Percentiles rank a stretch among this genome's conserved stretches.
phyloP scores from a whole-genome alignment of 768 basidiomycete species.

The Mycena galericulata region DNA sequence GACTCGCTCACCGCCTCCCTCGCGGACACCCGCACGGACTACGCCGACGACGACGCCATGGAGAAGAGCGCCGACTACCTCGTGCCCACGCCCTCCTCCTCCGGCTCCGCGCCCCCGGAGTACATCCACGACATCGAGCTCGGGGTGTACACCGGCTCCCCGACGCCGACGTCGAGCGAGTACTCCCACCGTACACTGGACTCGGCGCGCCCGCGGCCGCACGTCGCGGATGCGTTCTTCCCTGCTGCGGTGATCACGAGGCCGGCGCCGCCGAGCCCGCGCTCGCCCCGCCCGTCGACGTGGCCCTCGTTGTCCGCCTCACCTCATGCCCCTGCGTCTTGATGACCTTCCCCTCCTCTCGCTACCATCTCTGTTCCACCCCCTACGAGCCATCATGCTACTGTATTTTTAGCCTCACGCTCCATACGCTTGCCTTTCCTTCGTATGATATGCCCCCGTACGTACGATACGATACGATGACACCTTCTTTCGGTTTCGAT shows the following conservation, averaged over 20 bases:
- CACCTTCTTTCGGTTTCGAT: neutral
- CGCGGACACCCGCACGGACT: conserved; percentile 10
- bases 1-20: neutral
- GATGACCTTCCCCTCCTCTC: neutral
- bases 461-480: too few species aligned
- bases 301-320: neutral
- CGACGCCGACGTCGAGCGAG: neutral
- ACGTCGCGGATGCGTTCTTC: conserved; percentile 7
- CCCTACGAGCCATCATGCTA: too few species aligned
- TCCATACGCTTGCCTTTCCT: neutral
- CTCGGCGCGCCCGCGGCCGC: neutral
- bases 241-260: neutral
- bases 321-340: neutral
- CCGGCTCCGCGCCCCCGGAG: conserved; percentile 3
- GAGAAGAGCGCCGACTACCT: neutral
- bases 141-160: neutral
- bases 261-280: neutral
- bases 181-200: neutral
- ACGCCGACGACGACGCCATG: neutral
- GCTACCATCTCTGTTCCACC: neutral
- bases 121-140: conserved; percentile 9
- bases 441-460: too few species aligned
- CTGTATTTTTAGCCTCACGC: conserved; percentile 8
- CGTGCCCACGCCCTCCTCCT: neutral
- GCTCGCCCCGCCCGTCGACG: neutral